These are phyloP conservation scores for Fraxinus floribunda DNA, from an alignment of 305 asterid genomes.

Conservation along the genomic window DNA sequence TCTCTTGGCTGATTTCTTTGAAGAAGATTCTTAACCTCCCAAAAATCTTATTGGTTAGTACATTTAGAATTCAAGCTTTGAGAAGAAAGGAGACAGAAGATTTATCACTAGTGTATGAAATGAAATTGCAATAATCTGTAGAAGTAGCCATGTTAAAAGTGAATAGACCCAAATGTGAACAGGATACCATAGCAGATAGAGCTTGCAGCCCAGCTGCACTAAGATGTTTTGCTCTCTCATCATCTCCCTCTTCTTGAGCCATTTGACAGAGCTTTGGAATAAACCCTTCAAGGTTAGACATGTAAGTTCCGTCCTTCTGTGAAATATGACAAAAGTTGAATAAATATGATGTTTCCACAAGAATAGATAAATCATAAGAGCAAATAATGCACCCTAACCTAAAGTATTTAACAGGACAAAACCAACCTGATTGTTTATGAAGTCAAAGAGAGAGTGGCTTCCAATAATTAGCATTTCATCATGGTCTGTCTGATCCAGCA, in stretches of 20 bases:
- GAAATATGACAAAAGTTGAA: conserved; percentile 31
- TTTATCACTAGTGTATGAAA: neutral
- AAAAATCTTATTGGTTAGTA: neutral
- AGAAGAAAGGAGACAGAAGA: conserved; percentile 4
- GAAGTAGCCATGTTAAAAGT: neutral
- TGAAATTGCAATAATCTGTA: neutral
- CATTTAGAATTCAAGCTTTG: neutral
- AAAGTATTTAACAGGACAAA: conserved; percentile 4
- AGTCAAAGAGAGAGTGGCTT: conserved; percentile 87
- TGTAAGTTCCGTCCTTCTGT: conserved; percentile 89
- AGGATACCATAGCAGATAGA: conserved; percentile 85
- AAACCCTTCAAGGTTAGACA: conserved; percentile 92
- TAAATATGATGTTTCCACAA: conserved; percentile 18
- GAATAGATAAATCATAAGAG: conserved; percentile 15
- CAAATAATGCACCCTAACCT: neutral
- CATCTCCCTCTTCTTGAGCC: conserved; percentile 92
- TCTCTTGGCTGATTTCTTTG: neutral
- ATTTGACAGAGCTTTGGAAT: conserved; percentile 90
- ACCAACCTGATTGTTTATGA: conserved; percentile 91
- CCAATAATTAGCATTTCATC: conserved; percentile 81
- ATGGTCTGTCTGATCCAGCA: conserved; percentile 84
- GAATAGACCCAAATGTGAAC: neutral
- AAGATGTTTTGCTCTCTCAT: conserved; percentile 53
- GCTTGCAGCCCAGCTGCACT: conserved; percentile 86
- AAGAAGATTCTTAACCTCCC: neutral